Evolutionary conservation across 805 yeast species (phyloP), one percentile per base, ranked within the genome.

Genomic region (Yarrowia divulgata): DNA sequence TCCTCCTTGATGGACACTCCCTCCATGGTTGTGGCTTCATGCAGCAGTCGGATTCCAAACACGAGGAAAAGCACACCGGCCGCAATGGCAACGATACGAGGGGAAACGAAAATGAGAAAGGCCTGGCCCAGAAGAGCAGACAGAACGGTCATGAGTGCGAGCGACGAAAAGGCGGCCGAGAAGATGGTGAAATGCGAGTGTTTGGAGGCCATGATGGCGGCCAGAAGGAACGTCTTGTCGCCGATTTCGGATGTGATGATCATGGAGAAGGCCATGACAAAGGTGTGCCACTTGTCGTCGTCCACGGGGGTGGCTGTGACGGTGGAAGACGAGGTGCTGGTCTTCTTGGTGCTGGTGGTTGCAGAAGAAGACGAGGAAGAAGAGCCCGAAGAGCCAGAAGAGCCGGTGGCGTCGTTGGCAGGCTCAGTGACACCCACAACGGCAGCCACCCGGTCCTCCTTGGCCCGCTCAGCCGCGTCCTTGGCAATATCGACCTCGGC

Each of bases 181-280:
- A 95, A 94, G n/a, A 95, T 98, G 58, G 91, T 83, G 75, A 85
- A 74, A 74, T 96, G 85, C 19, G 93, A 86, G 79, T 93, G 89
- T 77, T 91, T 90, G 98, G 95, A 95, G 39, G 98, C 97, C 97
- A 95, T 93, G 72, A 95, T 83, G 1, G 98, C 98, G 43, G 99
- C 98, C 74, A 95, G 92, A 73, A 95, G 84, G 77, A 95, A 95
- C 0, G 99, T 95, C 81, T 95, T 95, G 79, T 95, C 99, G 70
- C 99, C 99, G 70, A 95, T 89, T 79, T 95, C 99, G 37, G 97
- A 90, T n/a, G 93, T 90, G 40, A 91, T 81, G 75, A 95, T 95
- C 99, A 95, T 95, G 16, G 94, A 86, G 42, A 88, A 81, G 1
- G 98, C 86, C 88, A 94, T 87, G 70, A 90, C 74, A 73, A 95